These are phyloP conservation scores for Penicillium bovifimosum DNA, from an alignment of 495 filamentous ascomycete species.

Conservation along the genomic window DNA sequence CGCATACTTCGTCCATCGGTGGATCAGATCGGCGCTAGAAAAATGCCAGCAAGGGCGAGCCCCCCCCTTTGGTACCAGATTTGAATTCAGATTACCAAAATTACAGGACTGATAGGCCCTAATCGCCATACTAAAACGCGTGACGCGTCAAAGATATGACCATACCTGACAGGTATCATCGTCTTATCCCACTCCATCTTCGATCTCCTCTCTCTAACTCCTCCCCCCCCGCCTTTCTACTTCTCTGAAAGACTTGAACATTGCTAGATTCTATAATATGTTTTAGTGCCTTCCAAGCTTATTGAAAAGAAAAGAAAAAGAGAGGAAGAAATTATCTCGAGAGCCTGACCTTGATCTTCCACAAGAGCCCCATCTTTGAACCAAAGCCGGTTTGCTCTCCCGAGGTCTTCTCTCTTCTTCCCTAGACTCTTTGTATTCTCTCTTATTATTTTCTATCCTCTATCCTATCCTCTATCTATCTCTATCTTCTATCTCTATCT, in stretches of 20 bases:
- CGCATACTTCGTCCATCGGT: not conserved
- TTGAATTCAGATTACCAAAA: not conserved
- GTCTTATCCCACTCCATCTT: conserved; percentile 13
- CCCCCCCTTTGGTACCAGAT: conserved; percentile 1
- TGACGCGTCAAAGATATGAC: conserved; percentile 26
- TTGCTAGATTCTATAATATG: conserved; percentile 14
- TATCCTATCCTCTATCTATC: conserved; percentile 16
- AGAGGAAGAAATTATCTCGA: not conserved
- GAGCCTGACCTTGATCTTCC: not conserved
- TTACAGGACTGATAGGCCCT: not conserved
- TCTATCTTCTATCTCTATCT: conserved; percentile 4
- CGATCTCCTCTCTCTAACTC: conserved; percentile 19
- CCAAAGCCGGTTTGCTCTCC: not conserved
- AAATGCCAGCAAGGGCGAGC: conserved; percentile 2
- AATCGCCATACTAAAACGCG: conserved; percentile 23
- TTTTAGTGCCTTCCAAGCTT: conserved; percentile 7
- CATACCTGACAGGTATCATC: conserved; percentile 22
- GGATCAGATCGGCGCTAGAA: conserved; percentile 7
- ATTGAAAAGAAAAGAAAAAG: not conserved
- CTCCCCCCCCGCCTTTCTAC: conserved; percentile 11
- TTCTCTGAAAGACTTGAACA: not conserved
- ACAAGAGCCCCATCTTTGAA: not conserved
- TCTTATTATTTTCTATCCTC: conserved; percentile 4
- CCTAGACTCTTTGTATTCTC: conserved; percentile 8
- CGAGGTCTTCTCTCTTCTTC: not conserved